Base-by-base conservation (phyloP, 495 filamentous ascomycete species). In the Lentithecium fluviatile region DNA sequence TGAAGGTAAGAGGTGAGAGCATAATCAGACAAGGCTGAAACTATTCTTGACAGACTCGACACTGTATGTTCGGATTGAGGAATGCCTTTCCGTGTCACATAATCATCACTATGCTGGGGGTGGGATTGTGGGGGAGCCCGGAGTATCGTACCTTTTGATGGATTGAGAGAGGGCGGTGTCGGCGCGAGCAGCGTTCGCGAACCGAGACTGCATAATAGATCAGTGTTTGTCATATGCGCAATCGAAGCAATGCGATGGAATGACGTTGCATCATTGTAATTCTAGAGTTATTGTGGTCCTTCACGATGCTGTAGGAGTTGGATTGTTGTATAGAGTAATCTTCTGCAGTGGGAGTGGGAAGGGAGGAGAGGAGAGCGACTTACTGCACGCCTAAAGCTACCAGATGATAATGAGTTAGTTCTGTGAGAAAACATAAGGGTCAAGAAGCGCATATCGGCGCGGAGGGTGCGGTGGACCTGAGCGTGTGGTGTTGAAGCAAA, bases 1-100 rank as follows among this genome's bases (percentile, higher is more conserved):
- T 57, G 46, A 32, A 53, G 54, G 19, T 61, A 26, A 42, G 32
- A 51, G 25, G 56, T 40, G 47, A 58, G 53, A 48, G 62, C 57
- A 60, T 63, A 65, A 79, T 95, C 91, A 96, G 91, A 95, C 91
- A 95, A 95, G 91, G 91, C 91, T 95, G 91, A 96, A 95, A 95
- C 90, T 86, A 71, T 69, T 74, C 80, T 73, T 77, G 84, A 89
- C 85, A 83, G 81, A 81, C 81, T 95, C 91, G 80, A 93, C 90
- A 95, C 86, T 70, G 72, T 85, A 74, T 83, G 78, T 95, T 95
- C 85, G 82, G 91, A 80, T 88, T 86, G 91, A 96, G 91, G 91
- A 95, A 95, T 95, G 89, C 91, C 89, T 90, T 84, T 87, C 84
- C 84, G 55, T 86, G 85, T 91, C 81, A 78, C 78, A 80, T 83